Base-by-base conservation (phyloP, 2,329 filamentous ascomycete species). In the Drechslera avenae region DNA sequence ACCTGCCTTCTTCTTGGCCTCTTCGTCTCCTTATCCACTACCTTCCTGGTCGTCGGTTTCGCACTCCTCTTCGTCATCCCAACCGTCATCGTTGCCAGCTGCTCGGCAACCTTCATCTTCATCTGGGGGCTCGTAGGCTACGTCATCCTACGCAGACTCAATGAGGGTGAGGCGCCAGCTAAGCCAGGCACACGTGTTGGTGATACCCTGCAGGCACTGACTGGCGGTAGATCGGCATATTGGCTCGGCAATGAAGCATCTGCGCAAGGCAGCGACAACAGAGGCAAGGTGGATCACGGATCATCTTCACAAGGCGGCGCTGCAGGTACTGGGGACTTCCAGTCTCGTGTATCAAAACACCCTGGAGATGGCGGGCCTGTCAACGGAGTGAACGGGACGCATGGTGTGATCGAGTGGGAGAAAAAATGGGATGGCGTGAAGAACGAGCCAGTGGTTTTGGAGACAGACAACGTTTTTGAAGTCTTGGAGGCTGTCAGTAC, bases 11-110 rank as follows among this genome's bases (percentile, higher is more conserved):
- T 84, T 14, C 70, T 83, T 34, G 80, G 74, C 4, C 62, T 82
- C 5, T 68, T 83, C 4, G 77, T 73, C 14, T 81, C 80, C 2
- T 65, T 82, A 7, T 63, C 86, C 48, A 89, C 90, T 76, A 82
- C 83, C 1, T 78, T 88, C 39, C 86, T 88, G 76, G 87, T 85
- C 78, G 80, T 85, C 45, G 83, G 85, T 42, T 71, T 90, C 36
- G 87, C 86, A 2, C 75, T 89, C 9, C 68, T 90, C 39, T 68
- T 92, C 33, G 79, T 94, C 13, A 74, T 90, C 0, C 89, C 89
- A 1, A 82, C 85, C 0, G 75, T 93, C 31, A 82, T 89, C 70
- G 71, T 90, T 55, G 86, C 87, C 2, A 84, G 81, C 10, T 80
- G 80, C 39, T 71, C 85, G 17, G 88, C 84, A 4, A 74, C 85